Evolutionary conservation across 305 asterid genomes (phyloP).

Genomic region (Solanum chacoense): DNA sequence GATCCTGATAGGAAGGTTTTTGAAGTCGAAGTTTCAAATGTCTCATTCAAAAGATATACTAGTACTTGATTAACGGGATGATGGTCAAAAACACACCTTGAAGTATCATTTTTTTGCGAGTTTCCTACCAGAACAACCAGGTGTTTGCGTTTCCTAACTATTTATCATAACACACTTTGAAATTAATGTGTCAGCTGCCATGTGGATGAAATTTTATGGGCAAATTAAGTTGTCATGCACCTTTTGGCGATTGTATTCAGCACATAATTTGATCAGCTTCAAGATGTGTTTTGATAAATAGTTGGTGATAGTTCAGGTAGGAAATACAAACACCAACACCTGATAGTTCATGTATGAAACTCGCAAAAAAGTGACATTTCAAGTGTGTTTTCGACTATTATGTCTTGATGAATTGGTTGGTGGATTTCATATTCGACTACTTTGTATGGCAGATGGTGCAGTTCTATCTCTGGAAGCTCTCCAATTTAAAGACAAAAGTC

Average conservation of each 20-base stretch:
- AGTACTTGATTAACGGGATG: background rate
- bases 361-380: background rate
- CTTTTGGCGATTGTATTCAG: background rate
- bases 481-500: constrained; percentile 11
- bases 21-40: background rate
- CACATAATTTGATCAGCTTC: background rate
- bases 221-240: background rate
- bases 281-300: background rate
- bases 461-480: constrained; percentile 42
- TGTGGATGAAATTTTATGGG: background rate
- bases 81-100: background rate
- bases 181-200: background rate
- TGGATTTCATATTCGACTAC: background rate
- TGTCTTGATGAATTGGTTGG: background rate
- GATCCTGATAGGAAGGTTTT: background rate
- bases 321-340: background rate
- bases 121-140: background rate
- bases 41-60: background rate
- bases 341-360: background rate
- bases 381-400: background rate
- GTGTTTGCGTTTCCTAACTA: background rate
- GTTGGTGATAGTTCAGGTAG: background rate
- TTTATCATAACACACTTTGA: background rate
- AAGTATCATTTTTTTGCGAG: background rate
- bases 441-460: constrained; percentile 36